Evolutionary conservation across 75 land plant genomes (phyloP), one percentile per base, ranked within the genome.

Genomic region (Pinus tabuliformis): DNA sequence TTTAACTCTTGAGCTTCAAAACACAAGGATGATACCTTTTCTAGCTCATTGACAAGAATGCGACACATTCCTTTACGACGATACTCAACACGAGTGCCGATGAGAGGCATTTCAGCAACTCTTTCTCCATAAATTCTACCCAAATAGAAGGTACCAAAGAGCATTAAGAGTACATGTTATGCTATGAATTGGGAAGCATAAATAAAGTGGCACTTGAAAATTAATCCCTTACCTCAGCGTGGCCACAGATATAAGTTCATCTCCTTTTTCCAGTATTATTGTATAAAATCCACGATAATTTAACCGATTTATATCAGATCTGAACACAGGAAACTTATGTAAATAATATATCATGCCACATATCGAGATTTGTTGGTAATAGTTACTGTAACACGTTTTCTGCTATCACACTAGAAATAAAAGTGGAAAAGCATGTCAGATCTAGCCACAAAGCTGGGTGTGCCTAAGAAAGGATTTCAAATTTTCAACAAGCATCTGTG

Each of bases 61-160:
- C 87, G 91, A 75, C 99, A 97, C 99, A 97, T 95, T 62, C 99
- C 99, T 75, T 81, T 86, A 15, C 98, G 84, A 57, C 98, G 95
- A 79, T 89, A 91, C 42, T 89, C 81, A 63, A 86, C 73, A 56
- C 96, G 84, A 0, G 99, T 97, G 22, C 87, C 91, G 81, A 97
- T 82, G 45, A 97, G 83, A 42, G 99, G 98, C 81, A 97, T 85
- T 81, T 97, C 99, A 59, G 98, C 99, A 57, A 89, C 84, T 52
- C 80, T 76, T 39, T 77, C 81, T 24, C 91, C 95, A 87, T 86
- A 81, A 21, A 94, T 75, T 81, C 95, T 97, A 75, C 59, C 74
- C 57, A 74, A 59, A 64, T 52, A 65, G 63, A 37, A 39, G 22
- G 75, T 11, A 12, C 39, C 21, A 74, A 22, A 20, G 20, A 59